Base-by-base conservation (phyloP, 768 basidiomycete species). In the Pholiota molesta region DNA sequence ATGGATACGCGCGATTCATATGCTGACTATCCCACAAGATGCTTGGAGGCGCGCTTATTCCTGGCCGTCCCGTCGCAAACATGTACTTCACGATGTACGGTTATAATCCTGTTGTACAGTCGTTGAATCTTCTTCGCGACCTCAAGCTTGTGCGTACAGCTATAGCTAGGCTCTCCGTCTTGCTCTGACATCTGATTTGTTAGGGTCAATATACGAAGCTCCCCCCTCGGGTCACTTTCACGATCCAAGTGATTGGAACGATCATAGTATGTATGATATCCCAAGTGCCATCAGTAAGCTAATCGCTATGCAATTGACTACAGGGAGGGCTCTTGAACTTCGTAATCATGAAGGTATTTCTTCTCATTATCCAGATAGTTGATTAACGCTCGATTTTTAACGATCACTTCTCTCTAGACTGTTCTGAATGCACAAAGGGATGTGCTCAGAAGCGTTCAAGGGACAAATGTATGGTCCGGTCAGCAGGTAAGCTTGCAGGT, bases 161-260 rank as follows among this genome's bases (percentile, higher is more conserved):
- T 28, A 67, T 58, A 60, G 9, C 69, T 64, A 71, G 70, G 69
- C 57, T 5, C 60, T 8, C 19, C 17, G 45, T 13, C 47, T 19
- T 10, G 26, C n/a, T 21, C 6, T 16, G 29, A 52, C 14, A 3
- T 40, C 2, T 19, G 8, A 21, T 8, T 4, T 35, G 3, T n/a
- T 42, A 71, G 69, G 78, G 75, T 40, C 79, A 80, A 68, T 77
- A 81, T 66, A 79, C 80, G 23, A 89, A 89, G 73, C 79, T 89
- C 42, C 85, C 87, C 35, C 88, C 88, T 42, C 83, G 86, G 11
- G 81, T 81, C 35, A 84, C 87, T 1, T 89, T 90, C 70, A 76
- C 79, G 16, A 83, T 85, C 10, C 87, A 88, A 67, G 78, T 76
- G 26, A 56, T 81, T 42, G 87, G 88, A 1, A 83, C 86, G 6